A percentile compares a stretch with the other conserved stretches of the same genome.
Evolutionary conservation across 2,329 filamentous ascomycete species (phyloP).

Genomic region (Sordariomycetes sp.): DNA sequence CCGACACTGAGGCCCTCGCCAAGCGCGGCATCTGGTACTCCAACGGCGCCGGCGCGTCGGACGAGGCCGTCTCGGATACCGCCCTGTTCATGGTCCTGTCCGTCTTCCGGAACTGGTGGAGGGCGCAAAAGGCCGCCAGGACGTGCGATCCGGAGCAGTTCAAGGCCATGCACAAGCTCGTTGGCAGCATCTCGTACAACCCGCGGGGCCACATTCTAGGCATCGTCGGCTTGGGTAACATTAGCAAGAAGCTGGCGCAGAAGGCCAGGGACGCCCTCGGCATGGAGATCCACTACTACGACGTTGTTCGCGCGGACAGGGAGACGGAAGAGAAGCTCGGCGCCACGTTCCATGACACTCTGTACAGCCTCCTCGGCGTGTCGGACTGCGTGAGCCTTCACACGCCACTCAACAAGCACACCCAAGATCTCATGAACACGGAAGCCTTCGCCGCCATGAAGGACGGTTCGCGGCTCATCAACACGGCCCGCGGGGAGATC

Average conservation of each 20-base stretch:
- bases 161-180: slow-evolving; percentile 14
- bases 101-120: slow-evolving; percentile 41
- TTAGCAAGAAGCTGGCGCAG: slow-evolving; percentile 33
- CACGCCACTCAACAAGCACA: slow-evolving; percentile 17
- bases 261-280: slow-evolving; percentile 35
- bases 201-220: slow-evolving; percentile 37
- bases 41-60: slow-evolving; percentile 30
- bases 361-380: slow-evolving; percentile 6
- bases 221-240: slow-evolving; percentile 40
- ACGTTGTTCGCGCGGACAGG: slow-evolving; percentile 21
- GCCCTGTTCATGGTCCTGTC: slow-evolving; percentile 30
- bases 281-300: slow-evolving; percentile 46
- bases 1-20: slow-evolving; percentile 38
- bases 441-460: slow-evolving; percentile 35
- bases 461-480: slow-evolving; percentile 35
- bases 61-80: slow-evolving; percentile 33
- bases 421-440: slow-evolving; percentile 13
- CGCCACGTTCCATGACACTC: slow-evolving; percentile 17
- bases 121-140: slow-evolving; percentile 16
- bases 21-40: slow-evolving; percentile 28
- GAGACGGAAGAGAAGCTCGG: slow-evolving; percentile 18
- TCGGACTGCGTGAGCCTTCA: slow-evolving; percentile 16
- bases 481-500: slow-evolving; percentile 41
- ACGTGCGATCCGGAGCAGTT: slow-evolving; percentile 23
- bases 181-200: slow-evolving; percentile 31